Base-by-base conservation (phyloP, 2,329 filamentous ascomycete species). In the Pyrenochaeta sp. region DNA sequence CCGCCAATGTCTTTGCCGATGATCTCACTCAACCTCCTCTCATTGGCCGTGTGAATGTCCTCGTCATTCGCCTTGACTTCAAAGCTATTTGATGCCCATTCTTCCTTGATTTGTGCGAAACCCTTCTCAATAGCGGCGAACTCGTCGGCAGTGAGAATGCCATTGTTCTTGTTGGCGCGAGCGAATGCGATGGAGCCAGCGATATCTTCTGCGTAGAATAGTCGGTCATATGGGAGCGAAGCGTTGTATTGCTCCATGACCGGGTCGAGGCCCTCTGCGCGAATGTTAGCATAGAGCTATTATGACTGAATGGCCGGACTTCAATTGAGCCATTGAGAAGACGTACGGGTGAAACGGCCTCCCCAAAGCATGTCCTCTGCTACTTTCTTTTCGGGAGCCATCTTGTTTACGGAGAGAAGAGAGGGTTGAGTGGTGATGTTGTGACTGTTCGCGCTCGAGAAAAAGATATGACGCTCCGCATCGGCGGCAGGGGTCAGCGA, bases 241-340 rank as follows among this genome's bases (percentile, higher is more conserved):
- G 89, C 88, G 77, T 96, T 96, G 83, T 94, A 96, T 66, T 90
- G 84, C 60, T 88, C 85, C 92, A 96, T 96, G 51, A 96, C 85
- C 52, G 92, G 91, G 79, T 96, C 91, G 66, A 94, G 87, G 68
- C 86, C 90, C 82, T 91, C 91, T 91, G 69, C 40, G 39, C 36
- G 28, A 34, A n/a, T 36, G 34, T 71, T 43, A 69, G 63, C 19
- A 55, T 59, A 8, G 43, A 55, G 46, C 58, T 48, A 44, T 30
- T 22, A 27, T 40, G 39, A 28, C 32, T 50, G 22, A 34, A 24
- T 13, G 2, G 2, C 22, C 2, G 2, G 19, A 19, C 19, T 13
- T 25, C 44, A 45, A 50, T 36, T 15, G 30, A 19, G 25, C 25
- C 24, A 40, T 9, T 30, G 55, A 44, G 30, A n/a, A 7, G 24